phyloP scores from a whole-genome alignment of 768 basidiomycete species.

The Lactifluus hygrophoroides region DNA sequence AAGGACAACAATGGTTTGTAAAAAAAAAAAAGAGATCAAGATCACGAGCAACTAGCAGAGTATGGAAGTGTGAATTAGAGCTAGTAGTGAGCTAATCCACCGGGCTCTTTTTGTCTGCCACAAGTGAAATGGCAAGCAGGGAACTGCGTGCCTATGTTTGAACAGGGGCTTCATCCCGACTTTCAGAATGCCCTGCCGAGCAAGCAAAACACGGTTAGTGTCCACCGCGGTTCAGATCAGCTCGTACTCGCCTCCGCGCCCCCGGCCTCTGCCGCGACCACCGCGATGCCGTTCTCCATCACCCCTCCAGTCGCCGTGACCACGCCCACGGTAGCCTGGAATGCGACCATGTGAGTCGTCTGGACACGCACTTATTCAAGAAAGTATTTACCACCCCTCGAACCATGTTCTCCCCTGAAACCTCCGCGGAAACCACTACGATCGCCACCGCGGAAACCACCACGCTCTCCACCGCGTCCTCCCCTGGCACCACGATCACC shows the following conservation, averaged over 20 bases:
- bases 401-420: conserved; percentile 26
- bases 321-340: conserved; percentile 22
- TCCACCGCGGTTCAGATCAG: background rate
- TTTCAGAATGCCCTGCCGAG: conserved; percentile 11
- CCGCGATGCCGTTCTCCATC: conserved; percentile 24
- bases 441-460: conserved; percentile 11
- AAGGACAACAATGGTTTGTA: background rate
- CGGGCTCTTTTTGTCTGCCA: conserved; percentile 6
- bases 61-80: background rate
- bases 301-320: conserved; percentile 27
- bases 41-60: background rate
- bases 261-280: conserved; percentile 26
- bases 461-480: conserved; percentile 19
- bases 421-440: conserved; percentile 40
- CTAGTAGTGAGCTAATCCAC: too few species aligned
- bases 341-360: background rate
- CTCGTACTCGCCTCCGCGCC: conserved; percentile 23
- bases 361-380: background rate
- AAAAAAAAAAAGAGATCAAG: conserved; percentile 3
- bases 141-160: conserved; percentile 11
- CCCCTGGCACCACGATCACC: conserved; percentile 15
- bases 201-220: background rate
- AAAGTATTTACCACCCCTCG: conserved; percentile 18
- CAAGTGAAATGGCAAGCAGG: background rate
- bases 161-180: conserved; percentile 11